Conservation (phyloP, 768 basidiomycete genomes). For the Tephrocybe sp. region DNA sequence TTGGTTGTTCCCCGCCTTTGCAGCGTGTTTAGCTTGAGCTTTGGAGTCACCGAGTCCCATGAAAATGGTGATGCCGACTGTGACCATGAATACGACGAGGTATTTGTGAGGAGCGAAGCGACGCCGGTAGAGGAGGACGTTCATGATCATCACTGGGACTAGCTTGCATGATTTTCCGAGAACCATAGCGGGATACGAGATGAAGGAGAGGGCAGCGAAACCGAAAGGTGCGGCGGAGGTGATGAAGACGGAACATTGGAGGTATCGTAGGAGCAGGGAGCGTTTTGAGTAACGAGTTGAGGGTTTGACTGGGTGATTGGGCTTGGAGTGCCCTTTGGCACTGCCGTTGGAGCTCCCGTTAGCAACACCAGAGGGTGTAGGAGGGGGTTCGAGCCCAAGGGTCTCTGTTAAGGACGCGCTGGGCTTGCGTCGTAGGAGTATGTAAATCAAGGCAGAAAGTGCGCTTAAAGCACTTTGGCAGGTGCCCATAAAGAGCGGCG, state of each 20-base stretch:
- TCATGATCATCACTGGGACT: slow-evolving; percentile 98
- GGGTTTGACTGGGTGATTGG: slow-evolving; percentile 29
- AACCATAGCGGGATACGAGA: slow-evolving; percentile 98
- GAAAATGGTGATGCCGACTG: slow-evolving; percentile 86
- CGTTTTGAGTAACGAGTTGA: slow-evolving; percentile 35
- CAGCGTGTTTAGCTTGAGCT: slow-evolving; percentile 36
- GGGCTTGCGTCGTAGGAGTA: slow-evolving; percentile 57
- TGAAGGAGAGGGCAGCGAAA: slow-evolving; percentile 91
- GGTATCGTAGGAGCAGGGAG: slow-evolving; percentile 66
- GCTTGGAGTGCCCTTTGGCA: slow-evolving; percentile 27
- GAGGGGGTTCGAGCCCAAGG: slow-evolving; percentile 56
- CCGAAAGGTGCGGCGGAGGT: slow-evolving; percentile 94
- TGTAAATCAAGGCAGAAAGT: slow-evolving; percentile 74
- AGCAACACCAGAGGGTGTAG: slow-evolving; percentile 19
- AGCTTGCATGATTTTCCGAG: slow-evolving; percentile 99
- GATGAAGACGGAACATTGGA: slow-evolving; percentile 85
- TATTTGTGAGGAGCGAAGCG: slow-evolving; percentile 94
- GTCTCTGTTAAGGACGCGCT: slow-evolving; percentile 50
- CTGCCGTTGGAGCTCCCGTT: slow-evolving; percentile 14
- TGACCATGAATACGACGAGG: slow-evolving; percentile 91
- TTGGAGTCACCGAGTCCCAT: slow-evolving; percentile 81
- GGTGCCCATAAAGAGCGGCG: slow-evolving; percentile 81
- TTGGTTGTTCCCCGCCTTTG: slow-evolving; percentile 31
- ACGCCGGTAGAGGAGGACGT: slow-evolving; percentile 91
- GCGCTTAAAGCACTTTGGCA: slow-evolving; percentile 80